These are phyloP conservation scores for Linum tenue DNA, from an alignment of 345 rosid genomes.

Conservation along the genomic window DNA sequence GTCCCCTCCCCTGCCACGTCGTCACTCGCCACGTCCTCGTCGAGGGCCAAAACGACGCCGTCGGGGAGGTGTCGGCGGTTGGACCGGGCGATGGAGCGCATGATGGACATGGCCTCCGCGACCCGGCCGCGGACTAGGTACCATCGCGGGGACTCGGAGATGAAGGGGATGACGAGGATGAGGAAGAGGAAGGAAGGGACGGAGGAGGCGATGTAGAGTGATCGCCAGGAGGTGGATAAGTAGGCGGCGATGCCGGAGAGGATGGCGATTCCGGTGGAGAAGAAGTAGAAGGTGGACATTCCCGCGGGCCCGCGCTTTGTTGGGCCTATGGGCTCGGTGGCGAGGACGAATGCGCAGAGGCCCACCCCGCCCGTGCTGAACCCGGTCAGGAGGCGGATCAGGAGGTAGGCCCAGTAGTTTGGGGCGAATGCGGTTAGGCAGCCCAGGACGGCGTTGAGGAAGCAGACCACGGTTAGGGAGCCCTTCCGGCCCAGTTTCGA, in stretches of 20 bases:
- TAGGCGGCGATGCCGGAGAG: conserved; percentile 72
- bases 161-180: conserved; percentile 49
- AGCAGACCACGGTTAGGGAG: conserved; percentile 61
- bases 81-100: conserved; percentile 50
- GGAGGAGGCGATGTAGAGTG: conserved; percentile 62
- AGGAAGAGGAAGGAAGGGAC: conserved; percentile 69
- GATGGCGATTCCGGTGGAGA: conserved; percentile 64
- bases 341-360: conserved; percentile 69
- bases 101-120: conserved; percentile 59
- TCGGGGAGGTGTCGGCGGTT: conserved; percentile 53
- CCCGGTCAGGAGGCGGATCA: conserved; percentile 68
- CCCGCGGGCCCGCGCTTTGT: conserved; percentile 77
- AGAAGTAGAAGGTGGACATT: conserved; percentile 96
- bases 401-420: conserved; percentile 49
- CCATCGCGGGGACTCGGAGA: conserved; percentile 90
- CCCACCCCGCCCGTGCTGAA: conserved; percentile 95
- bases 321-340: conserved; percentile 85
- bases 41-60: conserved; percentile 52
- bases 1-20: conserved; percentile 22
- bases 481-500: conserved; percentile 89
- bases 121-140: conserved; percentile 69
- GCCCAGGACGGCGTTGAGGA: conserved; percentile 64
- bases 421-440: conserved; percentile 67
- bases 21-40: conserved; percentile 39
- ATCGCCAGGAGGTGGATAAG: conserved; percentile 60